phyloP scores from a whole-genome alignment of 2,329 filamentous ascomycete genomes.

The Aspergillus brasiliensis region DNA sequence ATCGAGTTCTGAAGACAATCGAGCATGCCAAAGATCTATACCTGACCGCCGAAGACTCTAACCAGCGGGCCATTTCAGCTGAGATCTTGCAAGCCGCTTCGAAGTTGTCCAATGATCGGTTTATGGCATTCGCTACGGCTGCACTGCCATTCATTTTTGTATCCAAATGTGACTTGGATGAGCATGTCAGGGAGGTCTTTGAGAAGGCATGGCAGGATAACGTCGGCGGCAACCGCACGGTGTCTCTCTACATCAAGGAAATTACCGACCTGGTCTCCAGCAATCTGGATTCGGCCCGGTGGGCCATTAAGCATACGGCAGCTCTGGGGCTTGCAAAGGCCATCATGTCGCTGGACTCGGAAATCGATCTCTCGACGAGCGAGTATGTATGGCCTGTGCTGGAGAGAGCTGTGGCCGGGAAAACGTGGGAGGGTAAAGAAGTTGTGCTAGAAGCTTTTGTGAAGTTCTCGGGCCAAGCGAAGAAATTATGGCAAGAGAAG shows the following conservation, averaged over 20 bases:
- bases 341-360: conserved; percentile 63
- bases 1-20: conserved; percentile 58
- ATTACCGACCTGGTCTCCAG: conserved; percentile 69
- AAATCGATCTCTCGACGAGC: conserved; percentile 61
- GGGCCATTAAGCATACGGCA: conserved; percentile 87
- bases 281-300: conserved; percentile 77
- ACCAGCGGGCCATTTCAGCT: conserved; percentile 71
- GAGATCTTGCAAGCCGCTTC: conserved; percentile 82
- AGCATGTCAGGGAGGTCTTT: conserved; percentile 77
- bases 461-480: conserved; percentile 69
- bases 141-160: conserved; percentile 88
- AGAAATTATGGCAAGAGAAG: conserved; percentile 59
- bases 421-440: conserved; percentile 93
- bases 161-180: conserved; percentile 80
- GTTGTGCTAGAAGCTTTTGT: conserved; percentile 78
- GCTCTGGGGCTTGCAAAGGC: conserved; percentile 78
- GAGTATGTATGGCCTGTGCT: conserved; percentile 76
- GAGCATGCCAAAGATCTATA: conserved; percentile 69
- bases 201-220: conserved; percentile 86
- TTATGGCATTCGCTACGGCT: conserved; percentile 71
- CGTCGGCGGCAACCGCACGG: conserved; percentile 79
- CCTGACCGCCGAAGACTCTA: conserved; percentile 77
- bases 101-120: conserved; percentile 86
- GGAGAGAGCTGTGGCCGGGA: conserved; percentile 78
- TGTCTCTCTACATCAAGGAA: conserved; percentile 81